Evolutionary conservation across 192 early-diverging fungal species (phyloP).

Genomic region (Phlyctochytrium bullatum): DNA sequence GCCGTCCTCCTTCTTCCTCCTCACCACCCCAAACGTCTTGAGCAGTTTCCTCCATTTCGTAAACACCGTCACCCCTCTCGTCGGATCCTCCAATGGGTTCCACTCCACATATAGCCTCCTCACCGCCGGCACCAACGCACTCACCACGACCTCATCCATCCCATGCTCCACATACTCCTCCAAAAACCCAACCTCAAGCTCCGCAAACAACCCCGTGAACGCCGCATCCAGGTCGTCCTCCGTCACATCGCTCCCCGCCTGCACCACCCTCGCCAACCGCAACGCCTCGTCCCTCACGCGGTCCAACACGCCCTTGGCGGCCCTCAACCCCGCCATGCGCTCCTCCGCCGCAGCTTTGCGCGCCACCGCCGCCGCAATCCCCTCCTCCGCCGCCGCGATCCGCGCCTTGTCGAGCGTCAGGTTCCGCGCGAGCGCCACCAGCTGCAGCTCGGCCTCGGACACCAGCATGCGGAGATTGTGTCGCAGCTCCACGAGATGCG

Average conservation of each 20-base stretch:
- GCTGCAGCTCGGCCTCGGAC: conserved; percentile 66
- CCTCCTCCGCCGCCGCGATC: conserved; percentile 7
- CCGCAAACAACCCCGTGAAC: conserved; percentile 52
- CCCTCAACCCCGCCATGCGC: conserved; percentile 28
- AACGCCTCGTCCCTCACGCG: conserved; percentile 42
- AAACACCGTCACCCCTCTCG: conserved; percentile 47
- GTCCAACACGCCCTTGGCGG: conserved; percentile 24
- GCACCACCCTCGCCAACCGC: too few relatives aligned
- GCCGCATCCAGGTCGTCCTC: conserved; percentile 18
- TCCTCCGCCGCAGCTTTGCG: conserved; percentile 30
- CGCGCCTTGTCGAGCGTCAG: conserved; percentile 48
- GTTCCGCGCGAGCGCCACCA: conserved; percentile 61
- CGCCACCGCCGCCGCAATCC: background rate
- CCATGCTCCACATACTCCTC: conserved; percentile 56
- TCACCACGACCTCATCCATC: conserved; percentile 67
- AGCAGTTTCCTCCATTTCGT: conserved; percentile 59
- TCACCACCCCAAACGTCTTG: conserved; percentile 26
- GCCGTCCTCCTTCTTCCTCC: conserved; percentile 22
- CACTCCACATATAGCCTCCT: conserved; percentile 52
- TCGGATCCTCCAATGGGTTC: conserved; percentile 65
- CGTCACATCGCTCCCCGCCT: background rate
- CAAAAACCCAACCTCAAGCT: conserved; percentile 52
- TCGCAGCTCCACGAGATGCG: conserved; percentile 69
- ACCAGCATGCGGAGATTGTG: conserved; percentile 75
- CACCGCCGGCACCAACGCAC: conserved; percentile 52